Evolutionary conservation across 2,329 filamentous ascomycete genomes (phyloP), one percentile per base, ranked within the genome.

Genomic region (Colletotrichum orbiculare): DNA sequence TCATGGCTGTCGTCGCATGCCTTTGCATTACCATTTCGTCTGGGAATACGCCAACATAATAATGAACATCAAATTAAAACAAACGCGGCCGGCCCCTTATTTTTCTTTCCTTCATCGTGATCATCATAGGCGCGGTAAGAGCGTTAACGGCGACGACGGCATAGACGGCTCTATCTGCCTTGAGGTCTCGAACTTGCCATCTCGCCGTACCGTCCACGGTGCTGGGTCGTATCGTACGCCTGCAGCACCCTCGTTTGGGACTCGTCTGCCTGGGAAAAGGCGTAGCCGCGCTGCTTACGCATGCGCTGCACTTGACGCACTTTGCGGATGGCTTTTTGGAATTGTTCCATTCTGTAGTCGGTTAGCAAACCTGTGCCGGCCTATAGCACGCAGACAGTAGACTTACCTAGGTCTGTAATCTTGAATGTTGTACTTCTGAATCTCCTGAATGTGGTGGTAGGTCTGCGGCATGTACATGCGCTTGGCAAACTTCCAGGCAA

Each of bases 361-460:
- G 62, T 73, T 35, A 74, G 54, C 55, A 35, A 43, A 42, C n/a
- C 12, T 11, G 4, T 9, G 8, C 5, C 13, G 11, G 10, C n/a
- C 25, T 8, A 7, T 17, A 17, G 38, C 38, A 25, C 17, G n/a
- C n/a, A 10, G n/a, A n/a, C 11, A 17, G 25, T n/a, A 5, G 2
- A 17, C 43, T 71, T 86, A 94, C 92, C 96, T 90, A 67, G 96
- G 96, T 74, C 96, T 86, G 79, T 99, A 99, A 81, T 99, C 96
- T 81, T 99, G 96, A 66, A 99, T 97, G 73, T 99, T 99, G 82
- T 98, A 99, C 81, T 99, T 99, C 79, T 99, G 96, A 71, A 99
- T 99, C 82, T 99, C 96, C 79, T 99, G 96, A 69, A 99, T 96
- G 77, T 99, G 96, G 73, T 99, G 96, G 74, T 99, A 99, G 47